These are phyloP conservation scores for Cladosporium cucumerinum DNA, from an alignment of 2,329 filamentous ascomycete species.

Conservation along the genomic window DNA sequence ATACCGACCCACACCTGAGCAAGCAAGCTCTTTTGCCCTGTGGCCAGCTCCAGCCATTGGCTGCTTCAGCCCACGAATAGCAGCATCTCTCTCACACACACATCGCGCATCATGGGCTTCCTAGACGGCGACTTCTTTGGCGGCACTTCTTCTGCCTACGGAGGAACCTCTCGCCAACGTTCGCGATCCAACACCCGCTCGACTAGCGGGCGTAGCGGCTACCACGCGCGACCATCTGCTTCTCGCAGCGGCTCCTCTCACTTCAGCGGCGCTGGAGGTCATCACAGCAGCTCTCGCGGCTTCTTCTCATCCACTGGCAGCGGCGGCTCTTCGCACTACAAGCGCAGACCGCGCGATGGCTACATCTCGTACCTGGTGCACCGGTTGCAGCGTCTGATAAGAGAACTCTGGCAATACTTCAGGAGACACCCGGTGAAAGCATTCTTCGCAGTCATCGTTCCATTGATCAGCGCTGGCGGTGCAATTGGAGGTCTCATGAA, in stretches of 20 bases:
- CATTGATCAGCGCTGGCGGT: constrained; percentile 73
- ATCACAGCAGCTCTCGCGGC: constrained; percentile 22
- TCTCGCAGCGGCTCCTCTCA: constrained; percentile 20
- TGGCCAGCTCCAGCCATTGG: constrained; percentile 12
- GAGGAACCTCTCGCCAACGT: constrained; percentile 25
- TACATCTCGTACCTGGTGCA: constrained; percentile 72
- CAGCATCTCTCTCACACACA: not conserved
- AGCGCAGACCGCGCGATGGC: constrained; percentile 70
- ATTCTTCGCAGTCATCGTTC: constrained; percentile 83
- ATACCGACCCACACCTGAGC: not conserved
- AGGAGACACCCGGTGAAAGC: constrained; percentile 83
- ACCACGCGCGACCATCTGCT: constrained; percentile 27
- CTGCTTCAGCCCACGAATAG: constrained; percentile 5
- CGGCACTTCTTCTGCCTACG: constrained; percentile 27
- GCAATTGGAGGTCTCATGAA: constrained; percentile 73
- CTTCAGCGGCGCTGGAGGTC: constrained; percentile 21
- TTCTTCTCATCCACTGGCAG: constrained; percentile 38
- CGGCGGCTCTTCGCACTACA: constrained; percentile 62
- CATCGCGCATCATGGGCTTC: constrained; percentile 30
- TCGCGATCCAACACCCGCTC: constrained; percentile 19
- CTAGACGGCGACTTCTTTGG: constrained; percentile 27
- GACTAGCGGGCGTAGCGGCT: constrained; percentile 22
- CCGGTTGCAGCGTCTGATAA: constrained; percentile 74
- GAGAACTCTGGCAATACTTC: constrained; percentile 77
- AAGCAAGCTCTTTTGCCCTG: constrained; percentile 10